Conservation (phyloP, 352 stramenopile genomes). For the Pythium brachiatum region DNA sequence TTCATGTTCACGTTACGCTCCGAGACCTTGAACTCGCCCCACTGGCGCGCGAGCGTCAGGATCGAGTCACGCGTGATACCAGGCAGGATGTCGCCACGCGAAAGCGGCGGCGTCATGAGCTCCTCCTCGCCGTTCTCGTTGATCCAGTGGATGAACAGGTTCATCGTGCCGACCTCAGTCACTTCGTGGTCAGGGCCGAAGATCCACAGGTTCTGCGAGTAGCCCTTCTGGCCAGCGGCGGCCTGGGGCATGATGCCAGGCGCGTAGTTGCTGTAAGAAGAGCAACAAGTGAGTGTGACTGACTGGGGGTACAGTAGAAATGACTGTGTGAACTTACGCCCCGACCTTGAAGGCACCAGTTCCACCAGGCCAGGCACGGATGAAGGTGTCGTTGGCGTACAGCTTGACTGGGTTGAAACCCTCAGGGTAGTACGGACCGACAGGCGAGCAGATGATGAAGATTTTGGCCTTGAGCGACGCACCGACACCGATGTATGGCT, state of each 20-base stretch:
- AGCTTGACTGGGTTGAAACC: constrained; percentile 92
- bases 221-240: constrained; percentile 81
- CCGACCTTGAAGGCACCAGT: constrained; percentile 93
- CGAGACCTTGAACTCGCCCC: constrained; percentile 93
- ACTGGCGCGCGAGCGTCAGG: constrained; percentile 88
- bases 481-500: constrained; percentile 90
- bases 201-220: constrained; percentile 94
- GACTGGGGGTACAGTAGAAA: neutral
- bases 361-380: constrained; percentile 96
- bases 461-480: constrained; percentile 90
- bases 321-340: constrained; percentile 34
- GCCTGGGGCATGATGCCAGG: constrained; percentile 91
- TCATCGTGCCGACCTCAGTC: constrained; percentile 95
- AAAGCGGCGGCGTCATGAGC: constrained; percentile 94
- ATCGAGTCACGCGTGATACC: constrained; percentile 97
- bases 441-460: constrained; percentile 95
- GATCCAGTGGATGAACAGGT: constrained; percentile 96
- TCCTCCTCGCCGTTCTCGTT: constrained; percentile 93
- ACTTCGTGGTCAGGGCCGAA: constrained; percentile 92
- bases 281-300: neutral
- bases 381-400: constrained; percentile 89
- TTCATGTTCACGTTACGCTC: constrained; percentile 94
- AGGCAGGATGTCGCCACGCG: constrained; percentile 95
- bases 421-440: constrained; percentile 97
- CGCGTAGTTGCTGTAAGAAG: constrained; percentile 67